These are phyloP conservation scores for Orbilia oligospora DNA, from an alignment of 2,329 filamentous ascomycete species.

Conservation along the genomic window DNA sequence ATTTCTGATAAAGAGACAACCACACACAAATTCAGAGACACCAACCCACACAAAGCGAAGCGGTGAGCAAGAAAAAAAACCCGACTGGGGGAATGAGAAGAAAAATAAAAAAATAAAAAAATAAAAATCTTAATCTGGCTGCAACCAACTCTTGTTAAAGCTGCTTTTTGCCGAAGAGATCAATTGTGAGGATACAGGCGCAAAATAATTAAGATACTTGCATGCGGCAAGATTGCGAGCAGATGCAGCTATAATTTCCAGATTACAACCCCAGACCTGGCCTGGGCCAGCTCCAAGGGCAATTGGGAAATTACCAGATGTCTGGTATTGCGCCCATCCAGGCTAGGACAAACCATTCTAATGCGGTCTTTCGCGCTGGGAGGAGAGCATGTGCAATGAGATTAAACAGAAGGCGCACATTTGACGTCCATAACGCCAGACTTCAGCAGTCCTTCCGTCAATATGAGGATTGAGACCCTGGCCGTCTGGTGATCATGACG, in stretches of 20 bases:
- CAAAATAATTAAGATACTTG: slow-evolving; percentile 20
- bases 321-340: slow-evolving; percentile 45
- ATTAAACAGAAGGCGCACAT: slow-evolving; percentile 33
- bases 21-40: slow-evolving; percentile 56
- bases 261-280: slow-evolving; percentile 58
- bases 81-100: slow-evolving; percentile 27
- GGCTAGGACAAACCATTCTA: slow-evolving; percentile 33
- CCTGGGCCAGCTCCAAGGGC: slow-evolving; percentile 55
- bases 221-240: slow-evolving; percentile 58
- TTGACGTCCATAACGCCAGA: slow-evolving; percentile 34
- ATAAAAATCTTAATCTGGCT: slow-evolving; percentile 45
- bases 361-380: slow-evolving; percentile 22
- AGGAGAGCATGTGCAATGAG: slow-evolving; percentile 26
- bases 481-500: slow-evolving; percentile 30
- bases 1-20: slow-evolving; percentile 59
- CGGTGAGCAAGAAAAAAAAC: slow-evolving; percentile 32
- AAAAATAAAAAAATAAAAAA: slow-evolving; percentile 19
- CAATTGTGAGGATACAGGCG: slow-evolving; percentile 27
- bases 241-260: slow-evolving; percentile 61
- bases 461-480: slow-evolving; percentile 37
- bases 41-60: slow-evolving; percentile 55
- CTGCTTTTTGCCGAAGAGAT: slow-evolving; percentile 27
- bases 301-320: slow-evolving; percentile 59
- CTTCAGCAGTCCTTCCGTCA: slow-evolving; percentile 45
- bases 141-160: slow-evolving; percentile 34